Base-by-base conservation (phyloP, 176 grass and related monocot genomes). In the Luzula sylvatica region DNA sequence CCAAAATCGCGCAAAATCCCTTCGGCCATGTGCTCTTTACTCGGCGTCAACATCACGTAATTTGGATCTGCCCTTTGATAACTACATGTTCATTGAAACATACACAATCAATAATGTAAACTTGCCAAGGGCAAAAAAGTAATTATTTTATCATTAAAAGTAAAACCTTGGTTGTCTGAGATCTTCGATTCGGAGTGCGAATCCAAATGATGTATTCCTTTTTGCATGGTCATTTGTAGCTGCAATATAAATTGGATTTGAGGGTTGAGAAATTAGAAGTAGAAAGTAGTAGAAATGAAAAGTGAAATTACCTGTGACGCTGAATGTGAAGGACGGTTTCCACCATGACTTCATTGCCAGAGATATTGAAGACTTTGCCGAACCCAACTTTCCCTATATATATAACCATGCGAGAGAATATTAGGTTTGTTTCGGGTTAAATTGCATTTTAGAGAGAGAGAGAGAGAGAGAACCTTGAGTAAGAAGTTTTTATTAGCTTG, bases 401-500 rank as follows among this genome's bases (percentile, higher is more conserved):
- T 18, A 62, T 13, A 68, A 57, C 5, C 30, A 35, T 35, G 9
- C 9, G 9, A 35, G 5, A n/a, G 51, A 21, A 40, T 0, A 18
- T 44, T 19, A 54, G 39, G 8, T 43, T 35, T 50, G 11, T 47
- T 3, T 41, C 14, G 13, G 39, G 20, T 17, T 12, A 3, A 14
- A 1, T 48, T 53, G 21, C 54, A 52, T 46, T 65, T 15, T 3
- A 63, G 32, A 19, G 23, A 39, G 35, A 22, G 18, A 47, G 9
- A 17, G 12, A 60, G 30, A 38, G 43, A 23, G 8, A 24, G 27
- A 51, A 95, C 90, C 84, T 95, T 95, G 26, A 95, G 11, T 28
- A 95, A 56, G 60, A 95, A 86, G 71, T 95, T 95, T 45, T 95
- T 95, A 59, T 95, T 88, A 53, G 84, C 84, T 82, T 95, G 84